phyloP scores from a whole-genome alignment of 2,329 filamentous ascomycete genomes.

The Gliomastix tumulicola region DNA sequence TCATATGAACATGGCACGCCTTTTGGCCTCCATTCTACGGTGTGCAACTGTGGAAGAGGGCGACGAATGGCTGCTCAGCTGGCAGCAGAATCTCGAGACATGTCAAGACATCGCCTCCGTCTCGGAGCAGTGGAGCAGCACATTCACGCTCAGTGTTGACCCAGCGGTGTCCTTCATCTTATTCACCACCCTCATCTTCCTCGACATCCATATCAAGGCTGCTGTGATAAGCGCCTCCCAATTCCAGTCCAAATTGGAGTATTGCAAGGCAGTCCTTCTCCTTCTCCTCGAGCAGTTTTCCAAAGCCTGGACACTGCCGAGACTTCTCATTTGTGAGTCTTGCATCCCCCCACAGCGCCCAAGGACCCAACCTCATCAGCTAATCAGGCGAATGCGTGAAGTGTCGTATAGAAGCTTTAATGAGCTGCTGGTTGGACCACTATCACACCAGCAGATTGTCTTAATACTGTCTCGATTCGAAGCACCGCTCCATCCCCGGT shows the following conservation, averaged over 20 bases:
- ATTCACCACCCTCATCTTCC: slow-evolving; percentile 7
- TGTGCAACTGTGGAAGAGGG: slow-evolving; percentile 1
- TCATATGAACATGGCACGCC: slow-evolving; percentile 7
- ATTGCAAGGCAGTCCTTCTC: slow-evolving; percentile 4
- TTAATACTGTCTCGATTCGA: slow-evolving; percentile 7
- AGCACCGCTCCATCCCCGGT: slow-evolving; percentile 8
- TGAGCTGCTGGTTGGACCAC: slow-evolving; percentile 3
- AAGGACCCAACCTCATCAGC: too few relatives aligned
- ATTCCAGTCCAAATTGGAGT: neutral
- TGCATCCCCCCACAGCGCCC: too few relatives aligned
- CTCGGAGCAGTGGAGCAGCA: slow-evolving; percentile 4
- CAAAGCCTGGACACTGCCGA: slow-evolving; percentile 6
- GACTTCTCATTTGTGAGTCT: slow-evolving; percentile 8
- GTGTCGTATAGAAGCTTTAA: slow-evolving; percentile 7
- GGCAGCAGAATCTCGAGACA: slow-evolving; percentile 8
- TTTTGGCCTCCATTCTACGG: slow-evolving; percentile 6
- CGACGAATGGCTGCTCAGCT: slow-evolving; percentile 6
- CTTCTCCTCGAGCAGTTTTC: slow-evolving; percentile 8
- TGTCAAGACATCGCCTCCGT: slow-evolving; percentile 7
- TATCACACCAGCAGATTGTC: slow-evolving; percentile 5
- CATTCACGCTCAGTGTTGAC: slow-evolving; percentile 4
- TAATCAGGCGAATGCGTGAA: neutral
- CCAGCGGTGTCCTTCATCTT: slow-evolving; percentile 7
- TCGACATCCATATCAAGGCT: slow-evolving; percentile 5
- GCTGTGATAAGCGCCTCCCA: neutral